Percentiles rank a stretch among this genome's conserved stretches.
phyloP scores from a whole-genome alignment of 2,329 filamentous ascomycete genomes.

The Hypocrella siamensis region DNA sequence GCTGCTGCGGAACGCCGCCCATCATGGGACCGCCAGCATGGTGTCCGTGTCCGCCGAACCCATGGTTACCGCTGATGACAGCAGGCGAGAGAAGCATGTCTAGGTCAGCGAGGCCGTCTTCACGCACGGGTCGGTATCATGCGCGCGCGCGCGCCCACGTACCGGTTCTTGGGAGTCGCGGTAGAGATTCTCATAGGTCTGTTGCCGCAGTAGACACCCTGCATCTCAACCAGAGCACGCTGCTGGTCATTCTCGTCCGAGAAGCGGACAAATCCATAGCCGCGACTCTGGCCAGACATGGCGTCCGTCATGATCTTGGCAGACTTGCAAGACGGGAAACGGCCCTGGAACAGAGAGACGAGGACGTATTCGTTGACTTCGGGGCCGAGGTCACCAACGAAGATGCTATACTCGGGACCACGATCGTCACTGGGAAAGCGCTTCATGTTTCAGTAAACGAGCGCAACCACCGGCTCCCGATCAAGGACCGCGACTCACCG shows the following conservation, averaged over 20 bases:
- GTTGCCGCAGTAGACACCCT: slow-evolving; percentile 97
- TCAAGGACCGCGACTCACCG: slow-evolving; percentile 51
- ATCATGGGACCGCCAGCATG: slow-evolving; percentile 29
- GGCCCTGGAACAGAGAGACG: slow-evolving; percentile 90
- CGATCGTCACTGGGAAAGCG: slow-evolving; percentile 59
- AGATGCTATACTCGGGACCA: slow-evolving; percentile 91
- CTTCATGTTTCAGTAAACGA: too few species aligned
- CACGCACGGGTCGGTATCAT: not conserved
- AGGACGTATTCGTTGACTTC: slow-evolving; percentile 98
- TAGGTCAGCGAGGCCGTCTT: slow-evolving; percentile 3
- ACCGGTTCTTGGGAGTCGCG: slow-evolving; percentile 88
- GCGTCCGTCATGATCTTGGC: slow-evolving; percentile 99
- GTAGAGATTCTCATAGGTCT: slow-evolving; percentile 97
- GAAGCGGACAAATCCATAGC: slow-evolving; percentile 96
- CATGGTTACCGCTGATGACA: slow-evolving; percentile 20
- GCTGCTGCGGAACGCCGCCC: slow-evolving; percentile 26
- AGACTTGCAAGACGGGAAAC: slow-evolving; percentile 95
- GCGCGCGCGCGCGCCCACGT: too few species aligned
- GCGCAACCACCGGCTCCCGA: too few species aligned
- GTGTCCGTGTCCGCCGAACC: slow-evolving; percentile 24
- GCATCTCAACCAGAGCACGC: slow-evolving; percentile 92
- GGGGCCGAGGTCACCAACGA: slow-evolving; percentile 91
- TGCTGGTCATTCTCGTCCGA: slow-evolving; percentile 92
- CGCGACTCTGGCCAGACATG: slow-evolving; percentile 91
- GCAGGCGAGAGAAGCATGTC: too few species aligned